Percentiles rank a stretch among this genome's conserved stretches.
Evolutionary conservation across 495 filamentous ascomycete genomes (phyloP).

Genomic region (Poronia punctata): DNA sequence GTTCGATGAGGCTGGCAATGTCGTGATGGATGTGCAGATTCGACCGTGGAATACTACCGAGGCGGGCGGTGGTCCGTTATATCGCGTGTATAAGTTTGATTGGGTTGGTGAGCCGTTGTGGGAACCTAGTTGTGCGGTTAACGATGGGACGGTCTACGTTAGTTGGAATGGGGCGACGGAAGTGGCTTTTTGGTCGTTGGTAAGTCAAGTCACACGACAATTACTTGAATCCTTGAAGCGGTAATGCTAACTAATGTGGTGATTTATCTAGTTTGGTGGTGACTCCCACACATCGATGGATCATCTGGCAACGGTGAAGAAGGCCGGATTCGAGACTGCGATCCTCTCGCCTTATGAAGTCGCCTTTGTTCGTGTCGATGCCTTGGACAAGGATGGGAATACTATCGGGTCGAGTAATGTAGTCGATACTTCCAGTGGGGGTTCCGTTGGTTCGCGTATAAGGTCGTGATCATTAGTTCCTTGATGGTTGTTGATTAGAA

Average conservation of each 20-base stretch:
- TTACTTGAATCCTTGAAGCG: neutral
- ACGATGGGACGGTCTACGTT: conserved; percentile 15
- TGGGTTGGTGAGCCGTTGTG: conserved; percentile 19
- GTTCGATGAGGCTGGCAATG: conserved; percentile 42
- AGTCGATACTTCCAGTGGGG: conserved; percentile 13
- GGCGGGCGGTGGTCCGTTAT: conserved; percentile 12
- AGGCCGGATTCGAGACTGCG: conserved; percentile 20
- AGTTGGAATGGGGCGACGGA: conserved; percentile 27
- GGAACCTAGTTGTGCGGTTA: conserved; percentile 14
- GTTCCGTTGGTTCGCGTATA: conserved; percentile 7
- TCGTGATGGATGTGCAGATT: conserved; percentile 31
- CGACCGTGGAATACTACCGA: conserved; percentile 14
- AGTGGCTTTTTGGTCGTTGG: conserved; percentile 14
- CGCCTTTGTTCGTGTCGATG: conserved; percentile 14
- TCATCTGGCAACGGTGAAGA: conserved; percentile 5
- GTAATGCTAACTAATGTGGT: neutral
- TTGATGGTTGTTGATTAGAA: too few species aligned
- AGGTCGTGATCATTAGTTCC: neutral
- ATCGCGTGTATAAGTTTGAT: conserved; percentile 23
- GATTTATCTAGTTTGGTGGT: conserved; percentile 3
- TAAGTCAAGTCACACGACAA: neutral
- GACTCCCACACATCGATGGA: conserved; percentile 6
- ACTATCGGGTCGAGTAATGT: conserved; percentile 14
- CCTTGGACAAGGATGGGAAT: conserved; percentile 10
- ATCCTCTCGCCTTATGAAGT: conserved; percentile 4